phyloP scores from a whole-genome alignment of 2,329 filamentous ascomycete genomes.

The Fusarium sp. region DNA sequence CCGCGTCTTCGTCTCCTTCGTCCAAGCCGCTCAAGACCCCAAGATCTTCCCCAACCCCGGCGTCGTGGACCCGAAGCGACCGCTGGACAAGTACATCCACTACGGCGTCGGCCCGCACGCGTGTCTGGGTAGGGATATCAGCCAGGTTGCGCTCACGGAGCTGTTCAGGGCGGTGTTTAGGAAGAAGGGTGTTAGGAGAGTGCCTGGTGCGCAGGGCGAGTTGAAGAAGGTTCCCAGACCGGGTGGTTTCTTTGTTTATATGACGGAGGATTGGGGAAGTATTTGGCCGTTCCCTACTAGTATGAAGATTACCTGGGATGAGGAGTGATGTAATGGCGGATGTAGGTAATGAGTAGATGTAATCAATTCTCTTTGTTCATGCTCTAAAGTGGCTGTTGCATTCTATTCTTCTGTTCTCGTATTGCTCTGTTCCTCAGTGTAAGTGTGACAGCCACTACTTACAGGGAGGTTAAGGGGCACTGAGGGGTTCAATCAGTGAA shows the following conservation, averaged over 20 bases:
- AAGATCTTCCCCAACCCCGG: constrained; percentile 69
- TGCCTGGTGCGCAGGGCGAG: constrained; percentile 71
- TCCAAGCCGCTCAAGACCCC: constrained; percentile 65
- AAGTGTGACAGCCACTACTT: neutral
- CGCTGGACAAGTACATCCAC: constrained; percentile 71
- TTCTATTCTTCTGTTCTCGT: neutral
- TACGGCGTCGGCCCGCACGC: constrained; percentile 71
- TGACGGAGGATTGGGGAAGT: constrained; percentile 72
- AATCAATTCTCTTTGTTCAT: neutral
- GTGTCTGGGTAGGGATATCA: constrained; percentile 70
- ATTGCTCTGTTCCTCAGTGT: neutral
- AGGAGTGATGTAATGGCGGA: constrained; percentile 13
- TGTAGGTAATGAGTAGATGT: neutral
- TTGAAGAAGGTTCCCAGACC: constrained; percentile 71
- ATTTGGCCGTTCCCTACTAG: constrained; percentile 59
- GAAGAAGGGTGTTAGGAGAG: constrained; percentile 68
- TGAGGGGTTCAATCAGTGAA: too few species aligned
- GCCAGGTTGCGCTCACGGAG: constrained; percentile 70
- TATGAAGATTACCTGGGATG: constrained; percentile 66
- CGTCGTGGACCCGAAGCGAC: constrained; percentile 70
- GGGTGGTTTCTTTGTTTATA: constrained; percentile 68
- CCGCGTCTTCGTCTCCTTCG: constrained; percentile 72
- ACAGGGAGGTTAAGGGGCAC: too few species aligned
- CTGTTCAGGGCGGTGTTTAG: constrained; percentile 75
- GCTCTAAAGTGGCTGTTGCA: neutral